phyloP scores from a whole-genome alignment of 208 protist genomes.

The Wallacemonas sp. region DNA sequence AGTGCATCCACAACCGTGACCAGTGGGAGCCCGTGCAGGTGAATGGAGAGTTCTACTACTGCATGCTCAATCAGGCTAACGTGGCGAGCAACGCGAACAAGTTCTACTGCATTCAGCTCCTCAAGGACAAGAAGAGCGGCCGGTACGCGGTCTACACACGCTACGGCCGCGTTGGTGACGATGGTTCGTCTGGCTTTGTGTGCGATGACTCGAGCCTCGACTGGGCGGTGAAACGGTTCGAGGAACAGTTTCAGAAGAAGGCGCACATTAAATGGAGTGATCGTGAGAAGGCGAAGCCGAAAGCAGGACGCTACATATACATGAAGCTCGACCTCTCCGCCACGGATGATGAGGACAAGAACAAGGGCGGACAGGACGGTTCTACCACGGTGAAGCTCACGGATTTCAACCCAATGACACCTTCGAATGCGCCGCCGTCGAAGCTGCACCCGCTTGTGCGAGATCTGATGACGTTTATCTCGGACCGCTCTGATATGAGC shows the following conservation, averaged over 20 bases:
- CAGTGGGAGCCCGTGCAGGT: constrained; percentile 34
- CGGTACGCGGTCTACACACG: constrained; percentile 42
- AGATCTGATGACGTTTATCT: constrained; percentile 49
- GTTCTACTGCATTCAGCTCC: constrained; percentile 60
- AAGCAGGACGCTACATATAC: constrained; percentile 29
- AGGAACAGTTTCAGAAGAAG: constrained; percentile 31
- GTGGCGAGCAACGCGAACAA: constrained; percentile 56
- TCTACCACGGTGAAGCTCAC: not conserved
- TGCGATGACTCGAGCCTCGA: constrained; percentile 3
- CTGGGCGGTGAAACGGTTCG: constrained; percentile 22
- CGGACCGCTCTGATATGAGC: constrained; percentile 36
- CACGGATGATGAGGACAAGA: not conserved
- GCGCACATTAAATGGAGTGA: constrained; percentile 34
- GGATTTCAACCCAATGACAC: not conserved
- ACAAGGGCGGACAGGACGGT: constrained; percentile 3
- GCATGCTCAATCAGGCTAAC: constrained; percentile 63
- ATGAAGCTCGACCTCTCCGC: constrained; percentile 52
- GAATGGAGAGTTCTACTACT: constrained; percentile 35
- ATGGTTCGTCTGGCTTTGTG: constrained; percentile 18
- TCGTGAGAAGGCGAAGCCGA: constrained; percentile 25
- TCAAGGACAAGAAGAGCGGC: constrained; percentile 24
- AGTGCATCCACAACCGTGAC: not conserved
- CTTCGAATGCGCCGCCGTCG: constrained; percentile 1
- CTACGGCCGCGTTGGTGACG: constrained; percentile 49
- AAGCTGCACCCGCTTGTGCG: constrained; percentile 23